phyloP scores from a whole-genome alignment of 176 grass and related monocot genomes.

The Oryza brachyantha region DNA sequence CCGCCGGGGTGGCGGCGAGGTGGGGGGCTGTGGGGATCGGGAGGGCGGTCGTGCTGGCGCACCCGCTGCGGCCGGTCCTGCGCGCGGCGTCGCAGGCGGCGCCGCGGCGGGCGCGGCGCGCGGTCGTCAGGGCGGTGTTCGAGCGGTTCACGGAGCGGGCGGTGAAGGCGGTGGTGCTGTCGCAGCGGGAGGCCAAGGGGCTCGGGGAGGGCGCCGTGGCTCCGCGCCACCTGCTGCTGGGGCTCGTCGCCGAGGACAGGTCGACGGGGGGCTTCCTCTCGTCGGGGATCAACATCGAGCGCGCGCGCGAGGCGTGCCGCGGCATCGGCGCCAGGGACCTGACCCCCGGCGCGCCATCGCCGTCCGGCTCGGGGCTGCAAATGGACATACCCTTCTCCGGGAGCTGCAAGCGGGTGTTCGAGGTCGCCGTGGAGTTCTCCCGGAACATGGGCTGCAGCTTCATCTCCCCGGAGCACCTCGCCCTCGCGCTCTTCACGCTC shows the following conservation, averaged over 20 bases:
- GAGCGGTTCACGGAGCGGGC: constrained; percentile 90
- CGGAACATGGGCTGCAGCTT: constrained; percentile 78
- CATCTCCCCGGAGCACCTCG: constrained; percentile 84
- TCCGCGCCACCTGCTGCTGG: constrained; percentile 86
- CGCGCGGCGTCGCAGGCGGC: not conserved
- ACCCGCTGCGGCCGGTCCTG: constrained; percentile 7
- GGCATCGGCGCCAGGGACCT: constrained; percentile 24
- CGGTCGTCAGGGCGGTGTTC: constrained; percentile 54
- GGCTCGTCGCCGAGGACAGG: constrained; percentile 78
- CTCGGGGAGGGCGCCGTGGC: constrained; percentile 61
- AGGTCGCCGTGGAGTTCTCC: constrained; percentile 57
- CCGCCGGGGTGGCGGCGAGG: not conserved
- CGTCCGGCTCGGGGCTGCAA: constrained; percentile 27
- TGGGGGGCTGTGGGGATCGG: constrained; percentile 23
- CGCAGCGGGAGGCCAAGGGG: constrained; percentile 77
- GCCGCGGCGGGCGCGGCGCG: not conserved
- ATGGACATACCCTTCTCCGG: constrained; percentile 72
- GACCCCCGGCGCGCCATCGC: not conserved
- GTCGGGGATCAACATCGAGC: constrained; percentile 77
- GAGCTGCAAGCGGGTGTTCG: constrained; percentile 62
- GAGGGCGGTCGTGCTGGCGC: constrained; percentile 40
- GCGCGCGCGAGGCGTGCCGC: constrained; percentile 63
- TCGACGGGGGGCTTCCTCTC: constrained; percentile 59
- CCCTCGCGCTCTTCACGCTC: constrained; percentile 66
- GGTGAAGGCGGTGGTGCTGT: constrained; percentile 70